Conservation (phyloP, 2,329 filamentous ascomycete genomes). For the Alternaria solani region DNA sequence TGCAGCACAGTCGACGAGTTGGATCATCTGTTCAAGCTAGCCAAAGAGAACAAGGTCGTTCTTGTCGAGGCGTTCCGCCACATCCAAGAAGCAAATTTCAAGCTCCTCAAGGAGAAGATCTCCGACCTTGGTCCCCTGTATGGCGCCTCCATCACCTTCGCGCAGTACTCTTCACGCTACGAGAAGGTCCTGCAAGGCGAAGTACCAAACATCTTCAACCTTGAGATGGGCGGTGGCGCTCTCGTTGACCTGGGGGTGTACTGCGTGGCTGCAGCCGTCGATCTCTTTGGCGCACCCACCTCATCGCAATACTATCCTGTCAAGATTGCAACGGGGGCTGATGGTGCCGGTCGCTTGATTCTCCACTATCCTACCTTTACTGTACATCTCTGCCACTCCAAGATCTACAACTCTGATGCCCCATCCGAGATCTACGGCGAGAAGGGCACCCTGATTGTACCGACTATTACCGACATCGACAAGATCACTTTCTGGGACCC, state of each 20-base stretch:
- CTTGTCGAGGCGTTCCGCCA: conserved; percentile 60
- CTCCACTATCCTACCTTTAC: conserved; percentile 56
- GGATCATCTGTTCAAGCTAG: conserved; percentile 53
- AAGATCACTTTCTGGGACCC: conserved; percentile 53
- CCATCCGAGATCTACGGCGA: conserved; percentile 58
- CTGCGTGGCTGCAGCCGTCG: conserved; percentile 57
- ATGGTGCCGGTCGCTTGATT: conserved; percentile 56
- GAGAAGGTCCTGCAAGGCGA: conserved; percentile 58
- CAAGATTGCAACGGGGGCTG: conserved; percentile 56
- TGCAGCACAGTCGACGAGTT: conserved; percentile 55
- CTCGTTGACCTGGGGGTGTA: conserved; percentile 61
- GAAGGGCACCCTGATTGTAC: conserved; percentile 56
- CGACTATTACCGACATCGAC: conserved; percentile 57
- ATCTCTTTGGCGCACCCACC: conserved; percentile 57
- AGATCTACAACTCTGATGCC: conserved; percentile 55
- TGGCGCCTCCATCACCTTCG: conserved; percentile 56
- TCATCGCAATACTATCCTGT: conserved; percentile 54
- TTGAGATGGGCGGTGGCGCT: conserved; percentile 57
- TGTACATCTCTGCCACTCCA: conserved; percentile 54
- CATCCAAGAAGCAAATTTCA: conserved; percentile 61
- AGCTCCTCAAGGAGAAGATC: conserved; percentile 51
- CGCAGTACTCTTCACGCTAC: conserved; percentile 57
- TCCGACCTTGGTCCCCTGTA: conserved; percentile 53
- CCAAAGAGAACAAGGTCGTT: conserved; percentile 53
- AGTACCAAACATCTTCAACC: conserved; percentile 58